A percentile compares a stretch with the other conserved stretches of the same genome.
phyloP scores from a whole-genome alignment of 2,329 filamentous ascomycete genomes.

The Alternaria gaisen region DNA sequence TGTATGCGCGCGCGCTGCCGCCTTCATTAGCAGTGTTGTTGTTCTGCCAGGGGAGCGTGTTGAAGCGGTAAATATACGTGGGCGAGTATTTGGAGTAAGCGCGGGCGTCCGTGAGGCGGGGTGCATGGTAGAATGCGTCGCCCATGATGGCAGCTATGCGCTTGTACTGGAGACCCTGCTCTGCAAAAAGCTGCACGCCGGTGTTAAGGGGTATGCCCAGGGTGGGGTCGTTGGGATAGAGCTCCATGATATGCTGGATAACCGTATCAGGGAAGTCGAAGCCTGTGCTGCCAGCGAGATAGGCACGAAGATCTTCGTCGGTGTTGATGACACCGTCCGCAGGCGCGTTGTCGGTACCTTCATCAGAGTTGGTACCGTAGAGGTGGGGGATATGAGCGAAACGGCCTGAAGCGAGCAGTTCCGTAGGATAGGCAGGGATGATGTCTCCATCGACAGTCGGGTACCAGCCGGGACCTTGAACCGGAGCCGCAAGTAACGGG shows the following conservation, averaged over 20 bases:
- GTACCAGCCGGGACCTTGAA: slow-evolving; percentile 51
- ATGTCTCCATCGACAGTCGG: slow-evolving; percentile 67
- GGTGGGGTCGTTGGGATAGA: slow-evolving; percentile 49
- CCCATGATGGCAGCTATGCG: slow-evolving; percentile 62
- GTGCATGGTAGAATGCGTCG: slow-evolving; percentile 66
- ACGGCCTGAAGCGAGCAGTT: slow-evolving; percentile 64
- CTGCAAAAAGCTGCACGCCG: slow-evolving; percentile 41
- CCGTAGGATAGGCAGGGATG: slow-evolving; percentile 61
- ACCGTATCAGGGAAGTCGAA: slow-evolving; percentile 43
- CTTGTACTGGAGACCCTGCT: slow-evolving; percentile 60
- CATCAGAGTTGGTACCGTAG: slow-evolving; percentile 71
- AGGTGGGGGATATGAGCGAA: slow-evolving; percentile 72
- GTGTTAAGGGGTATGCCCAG: slow-evolving; percentile 47
- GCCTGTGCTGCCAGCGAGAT: slow-evolving; percentile 46
- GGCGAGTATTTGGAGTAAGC: slow-evolving; percentile 58
- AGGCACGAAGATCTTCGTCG: slow-evolving; percentile 57
- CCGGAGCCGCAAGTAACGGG: slow-evolving; percentile 58
- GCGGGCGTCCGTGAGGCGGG: slow-evolving; percentile 57
- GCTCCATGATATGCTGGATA: slow-evolving; percentile 42
- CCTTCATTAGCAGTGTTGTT: slow-evolving; percentile 48
- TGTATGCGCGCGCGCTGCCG: slow-evolving; percentile 54
- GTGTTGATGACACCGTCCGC: slow-evolving; percentile 64
- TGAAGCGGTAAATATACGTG: slow-evolving; percentile 70
- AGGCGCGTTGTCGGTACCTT: slow-evolving; percentile 68
- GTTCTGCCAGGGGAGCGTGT: slow-evolving; percentile 52